These are phyloP conservation scores for Morella rubra DNA, from an alignment of 306 rosid genomes.

Conservation along the genomic window DNA sequence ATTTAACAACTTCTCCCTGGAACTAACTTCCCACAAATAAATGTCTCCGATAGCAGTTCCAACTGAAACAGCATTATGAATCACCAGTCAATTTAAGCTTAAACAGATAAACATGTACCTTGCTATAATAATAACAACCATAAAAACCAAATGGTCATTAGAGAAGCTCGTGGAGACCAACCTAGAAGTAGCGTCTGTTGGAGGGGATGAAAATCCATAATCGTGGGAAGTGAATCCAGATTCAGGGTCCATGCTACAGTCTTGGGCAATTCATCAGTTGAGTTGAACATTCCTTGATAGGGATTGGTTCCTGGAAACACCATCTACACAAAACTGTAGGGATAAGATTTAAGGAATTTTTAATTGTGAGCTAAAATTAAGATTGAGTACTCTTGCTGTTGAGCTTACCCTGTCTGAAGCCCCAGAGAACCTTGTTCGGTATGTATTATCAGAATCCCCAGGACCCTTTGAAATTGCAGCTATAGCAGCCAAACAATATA, in stretches of 20 bases:
- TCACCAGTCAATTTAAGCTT: slow-evolving; percentile 1
- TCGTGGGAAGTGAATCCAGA: slow-evolving; percentile 17
- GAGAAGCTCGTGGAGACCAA: slow-evolving; percentile 7
- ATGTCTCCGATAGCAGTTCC: slow-evolving; percentile 28
- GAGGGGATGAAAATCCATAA: slow-evolving; percentile 35
- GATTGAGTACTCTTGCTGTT: slow-evolving; percentile 1
- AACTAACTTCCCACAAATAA: slow-evolving; percentile 29
- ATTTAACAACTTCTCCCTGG: slow-evolving; percentile 15
- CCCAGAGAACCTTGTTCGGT: slow-evolving; percentile 12
- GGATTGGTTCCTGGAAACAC: slow-evolving; percentile 1
- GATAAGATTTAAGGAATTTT: not conserved
- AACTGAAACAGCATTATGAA: slow-evolving; percentile 18
- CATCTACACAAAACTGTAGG: slow-evolving; percentile 2
- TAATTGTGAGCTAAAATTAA: not conserved
- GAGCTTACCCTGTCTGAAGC: slow-evolving; percentile 19
- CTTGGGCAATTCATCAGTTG: slow-evolving; percentile 29
- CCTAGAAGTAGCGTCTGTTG: slow-evolving; percentile 31
- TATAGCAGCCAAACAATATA: not conserved
- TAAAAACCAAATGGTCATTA: not conserved
- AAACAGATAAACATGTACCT: not conserved
- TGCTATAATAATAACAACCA: not conserved
- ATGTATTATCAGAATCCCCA: slow-evolving; percentile 20
- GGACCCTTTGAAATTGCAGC: slow-evolving; percentile 16
- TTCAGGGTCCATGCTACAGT: slow-evolving; percentile 17
- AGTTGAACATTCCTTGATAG: not conserved